Evolutionary conservation across 495 filamentous ascomycete genomes (phyloP), one percentile per base, ranked within the genome.

Genomic region (Hyaloscypha variabilis): DNA sequence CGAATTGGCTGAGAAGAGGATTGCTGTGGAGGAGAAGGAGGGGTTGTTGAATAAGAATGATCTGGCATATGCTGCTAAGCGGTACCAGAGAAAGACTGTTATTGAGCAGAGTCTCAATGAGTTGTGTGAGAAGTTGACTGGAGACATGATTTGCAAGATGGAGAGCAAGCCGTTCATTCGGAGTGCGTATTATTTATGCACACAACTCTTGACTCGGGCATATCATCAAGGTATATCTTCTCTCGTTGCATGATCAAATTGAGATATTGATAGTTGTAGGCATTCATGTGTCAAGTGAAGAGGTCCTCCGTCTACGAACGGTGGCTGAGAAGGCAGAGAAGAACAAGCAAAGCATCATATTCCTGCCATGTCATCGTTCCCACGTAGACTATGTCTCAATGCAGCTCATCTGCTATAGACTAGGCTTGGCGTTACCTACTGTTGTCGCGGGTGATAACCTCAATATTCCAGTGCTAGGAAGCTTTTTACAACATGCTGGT

Each of bases 101-200:
- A 83, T 91, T 63, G 84, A 88, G 67, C 80, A 80, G 64, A 88
- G 85, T 60, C 76, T 90, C 28, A 72, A 82, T 42, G 78, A 87
- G 62, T 73, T 78, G 30, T 74, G 81, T 39, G 90, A 95, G 65
- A 84, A 87, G 52, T 87, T 94, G 82, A 90, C 92, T 63, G 91
- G 97, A 71, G 87, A 89, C 55, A 99, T 98, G 95, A 97, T 98
- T 61, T 97, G 95, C 84, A 99, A 98, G 77, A 94, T 97, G 80
- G 95, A 99, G 78, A 96, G 90, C 78, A 97, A 94, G 73, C 80
- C 83, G 28, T 97, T 98, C 71, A 97, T 99, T 69, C 79, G 95
- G 26, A 86, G 89, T 19, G 94, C 95, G 58, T 98, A 98, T 74
- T 98, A 97, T 77, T 68, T 96, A 55, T 83, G 82, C 66, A 94